phyloP scores from a whole-genome alignment of 192 early-diverging fungal species.

The Umbelopsis sp. region DNA sequence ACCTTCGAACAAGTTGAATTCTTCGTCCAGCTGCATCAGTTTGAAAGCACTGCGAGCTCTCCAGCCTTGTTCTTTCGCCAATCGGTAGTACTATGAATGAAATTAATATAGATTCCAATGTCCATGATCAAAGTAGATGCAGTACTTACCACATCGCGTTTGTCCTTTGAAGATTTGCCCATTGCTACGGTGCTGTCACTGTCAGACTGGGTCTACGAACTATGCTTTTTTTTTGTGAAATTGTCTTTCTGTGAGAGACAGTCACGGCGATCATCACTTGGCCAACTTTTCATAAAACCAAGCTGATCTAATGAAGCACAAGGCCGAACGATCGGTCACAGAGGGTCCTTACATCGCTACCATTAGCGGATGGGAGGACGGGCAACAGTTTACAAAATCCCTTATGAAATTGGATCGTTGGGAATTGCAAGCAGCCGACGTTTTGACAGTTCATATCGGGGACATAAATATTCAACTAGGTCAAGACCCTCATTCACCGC shows the following conservation, averaged over 20 bases:
- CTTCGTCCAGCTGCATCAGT: slow-evolving; percentile 94
- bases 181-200: slow-evolving; percentile 7
- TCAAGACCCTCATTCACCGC: slow-evolving; percentile 43
- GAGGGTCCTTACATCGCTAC: slow-evolving; percentile 30
- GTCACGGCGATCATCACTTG: neutral
- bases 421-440: slow-evolving; percentile 39
- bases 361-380: slow-evolving; percentile 44
- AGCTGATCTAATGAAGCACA: neutral
- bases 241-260: neutral
- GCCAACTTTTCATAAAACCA: neutral
- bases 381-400: slow-evolving; percentile 19
- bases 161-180: slow-evolving; percentile 92
- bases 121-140: neutral
- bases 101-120: neutral
- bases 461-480: slow-evolving; percentile 32
- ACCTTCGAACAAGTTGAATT: slow-evolving; percentile 88
- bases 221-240: neutral
- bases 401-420: slow-evolving; percentile 37
- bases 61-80: slow-evolving; percentile 98
- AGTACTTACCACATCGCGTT: slow-evolving; percentile 75
- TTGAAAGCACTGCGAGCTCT: slow-evolving; percentile 97
- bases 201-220: neutral
- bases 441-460: slow-evolving; percentile 38
- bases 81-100: slow-evolving; percentile 75
- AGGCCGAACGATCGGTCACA: slow-evolving; percentile 7